A percentile compares a stretch with the other conserved stretches of the same genome.
These are phyloP conservation scores for Sicyos edulis DNA, from an alignment of 306 rosid genomes.

Conservation along the genomic window DNA sequence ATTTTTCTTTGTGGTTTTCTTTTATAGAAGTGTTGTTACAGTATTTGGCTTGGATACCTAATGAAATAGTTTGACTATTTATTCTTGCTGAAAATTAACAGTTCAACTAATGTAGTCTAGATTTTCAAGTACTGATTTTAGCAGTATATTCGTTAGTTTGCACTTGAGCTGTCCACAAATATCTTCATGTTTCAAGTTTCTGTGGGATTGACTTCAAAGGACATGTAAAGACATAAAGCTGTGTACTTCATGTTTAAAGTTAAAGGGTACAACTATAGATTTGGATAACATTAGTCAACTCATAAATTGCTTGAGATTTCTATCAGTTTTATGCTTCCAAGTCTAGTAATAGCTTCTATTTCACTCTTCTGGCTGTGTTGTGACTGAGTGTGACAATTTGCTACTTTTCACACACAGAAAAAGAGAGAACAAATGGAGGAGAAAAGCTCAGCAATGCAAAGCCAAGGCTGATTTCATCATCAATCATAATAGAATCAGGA, in stretches of 20 bases:
- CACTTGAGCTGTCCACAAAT: not conserved
- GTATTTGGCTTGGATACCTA: not conserved
- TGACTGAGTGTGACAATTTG: too few relatives aligned
- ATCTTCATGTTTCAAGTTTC: too few relatives aligned
- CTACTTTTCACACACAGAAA: too few relatives aligned
- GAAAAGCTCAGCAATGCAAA: too few relatives aligned
- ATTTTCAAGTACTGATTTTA: not conserved
- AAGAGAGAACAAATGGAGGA: too few relatives aligned
- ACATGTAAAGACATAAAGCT: not conserved
- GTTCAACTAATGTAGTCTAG: not conserved
- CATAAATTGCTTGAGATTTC: not conserved
- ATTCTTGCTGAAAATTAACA: not conserved
- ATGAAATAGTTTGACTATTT: not conserved
- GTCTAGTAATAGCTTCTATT: too few relatives aligned
- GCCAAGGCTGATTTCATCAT: too few relatives aligned
- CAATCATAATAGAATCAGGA: too few relatives aligned
- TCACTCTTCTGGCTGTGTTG: not conserved
- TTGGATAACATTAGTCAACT: not conserved
- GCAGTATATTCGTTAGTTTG: not conserved
- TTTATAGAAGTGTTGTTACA: not conserved
- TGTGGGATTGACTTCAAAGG: not conserved
- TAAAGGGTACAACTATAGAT: not conserved
- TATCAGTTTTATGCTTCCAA: too few relatives aligned
- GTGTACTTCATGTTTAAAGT: not conserved
- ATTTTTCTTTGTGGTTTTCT: not conserved